phyloP scores from a whole-genome alignment of 108 stramenopile genomes.

The Mediolabrus comicus region DNA sequence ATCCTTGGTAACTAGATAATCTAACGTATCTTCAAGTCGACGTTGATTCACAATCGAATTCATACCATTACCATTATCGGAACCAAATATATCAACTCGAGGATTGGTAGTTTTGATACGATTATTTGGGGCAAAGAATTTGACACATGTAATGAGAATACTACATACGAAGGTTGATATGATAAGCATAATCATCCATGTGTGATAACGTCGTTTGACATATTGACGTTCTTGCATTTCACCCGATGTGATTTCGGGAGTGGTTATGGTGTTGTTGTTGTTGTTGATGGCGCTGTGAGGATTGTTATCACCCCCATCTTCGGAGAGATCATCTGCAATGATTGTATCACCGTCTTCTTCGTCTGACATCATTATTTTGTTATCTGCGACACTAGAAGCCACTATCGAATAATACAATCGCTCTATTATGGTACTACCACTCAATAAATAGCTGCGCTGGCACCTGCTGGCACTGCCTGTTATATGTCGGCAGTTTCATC shows the following conservation, averaged over 20 bases:
- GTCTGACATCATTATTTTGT: background rate
- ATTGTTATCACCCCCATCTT: background rate
- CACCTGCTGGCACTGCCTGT: too few relatives aligned
- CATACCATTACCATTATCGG: slow-evolving; percentile 11
- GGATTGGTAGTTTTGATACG: too few relatives aligned
- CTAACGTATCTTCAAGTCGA: slow-evolving; percentile 17
- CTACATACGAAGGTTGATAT: slow-evolving; percentile 13
- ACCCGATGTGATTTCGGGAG: slow-evolving; percentile 7
- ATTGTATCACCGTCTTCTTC: slow-evolving; percentile 35
- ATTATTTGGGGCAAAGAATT: background rate
- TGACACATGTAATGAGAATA: slow-evolving; percentile 7
- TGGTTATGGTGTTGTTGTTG: background rate
- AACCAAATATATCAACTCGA: background rate
- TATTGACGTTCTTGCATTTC: background rate
- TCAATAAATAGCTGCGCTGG: too few relatives aligned
- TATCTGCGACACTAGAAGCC: background rate
- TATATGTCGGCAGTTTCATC: too few relatives aligned
- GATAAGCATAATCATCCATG: background rate
- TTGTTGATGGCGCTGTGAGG: too few relatives aligned
- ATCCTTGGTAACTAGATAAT: slow-evolving; percentile 21
- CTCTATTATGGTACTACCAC: background rate
- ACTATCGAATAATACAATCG: background rate
- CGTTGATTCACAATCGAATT: slow-evolving; percentile 11
- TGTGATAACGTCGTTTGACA: slow-evolving; percentile 1
- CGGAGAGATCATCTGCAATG: slow-evolving; percentile 27